Percentiles rank a stretch among this genome's conserved stretches.
These are phyloP conservation scores for Ophiobolus disseminans DNA, from an alignment of 2,329 filamentous ascomycete species.

Conservation along the genomic window DNA sequence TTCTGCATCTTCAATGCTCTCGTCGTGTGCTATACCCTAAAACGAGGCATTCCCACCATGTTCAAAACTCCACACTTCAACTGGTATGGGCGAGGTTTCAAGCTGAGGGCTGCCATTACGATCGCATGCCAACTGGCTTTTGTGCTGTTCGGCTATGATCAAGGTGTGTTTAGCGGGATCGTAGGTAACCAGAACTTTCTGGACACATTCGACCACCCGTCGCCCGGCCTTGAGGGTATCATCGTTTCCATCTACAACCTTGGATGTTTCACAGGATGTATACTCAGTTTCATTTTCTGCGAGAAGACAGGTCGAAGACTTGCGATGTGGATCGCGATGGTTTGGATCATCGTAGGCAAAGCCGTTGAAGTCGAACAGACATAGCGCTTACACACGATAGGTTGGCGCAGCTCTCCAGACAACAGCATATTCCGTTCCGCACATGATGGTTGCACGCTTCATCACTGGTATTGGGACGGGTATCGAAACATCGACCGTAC, in stretches of 20 bases:
- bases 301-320: slow-evolving; percentile 46
- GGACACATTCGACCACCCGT: slow-evolving; percentile 50
- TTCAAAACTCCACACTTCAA: slow-evolving; percentile 32
- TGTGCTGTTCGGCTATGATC: slow-evolving; percentile 47
- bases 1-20: neutral
- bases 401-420: slow-evolving; percentile 50
- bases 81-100: slow-evolving; percentile 37
- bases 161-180: slow-evolving; percentile 50
- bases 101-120: slow-evolving; percentile 36
- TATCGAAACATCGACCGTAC: slow-evolving; percentile 62
- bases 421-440: slow-evolving; percentile 42
- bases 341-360: slow-evolving; percentile 45
- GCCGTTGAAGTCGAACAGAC: neutral
- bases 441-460: slow-evolving; percentile 60
- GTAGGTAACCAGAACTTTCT: slow-evolving; percentile 51
- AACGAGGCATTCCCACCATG: slow-evolving; percentile 18
- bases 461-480: slow-evolving; percentile 62
- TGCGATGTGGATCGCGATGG: slow-evolving; percentile 54
- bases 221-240: slow-evolving; percentile 50
- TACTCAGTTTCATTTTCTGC: slow-evolving; percentile 47
- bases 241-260: slow-evolving; percentile 54
- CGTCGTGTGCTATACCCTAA: too few relatives aligned
- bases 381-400: slow-evolving; percentile 1
- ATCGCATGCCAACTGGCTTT: slow-evolving; percentile 42
- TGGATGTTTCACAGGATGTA: slow-evolving; percentile 48